Evolutionary conservation across 1,284 basidiomycete species (phyloP).

Genomic region (Ganoderma sp.): DNA sequence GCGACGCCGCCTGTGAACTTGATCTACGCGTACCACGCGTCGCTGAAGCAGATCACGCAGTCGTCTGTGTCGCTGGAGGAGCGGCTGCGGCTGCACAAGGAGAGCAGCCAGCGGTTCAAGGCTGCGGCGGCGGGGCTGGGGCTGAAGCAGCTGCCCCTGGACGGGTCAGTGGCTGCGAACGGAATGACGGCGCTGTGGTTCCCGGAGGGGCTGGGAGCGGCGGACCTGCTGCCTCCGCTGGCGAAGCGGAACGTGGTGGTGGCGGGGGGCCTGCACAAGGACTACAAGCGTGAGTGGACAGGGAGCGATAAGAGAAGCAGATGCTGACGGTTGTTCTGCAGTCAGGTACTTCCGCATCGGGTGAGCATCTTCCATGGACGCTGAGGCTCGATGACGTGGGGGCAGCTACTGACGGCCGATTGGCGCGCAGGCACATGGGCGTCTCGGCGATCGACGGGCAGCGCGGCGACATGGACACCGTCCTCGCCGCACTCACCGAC

Average conservation of each 20-base stretch:
- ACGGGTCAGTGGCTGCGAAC: conserved; percentile 77
- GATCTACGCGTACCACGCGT: conserved; percentile 87
- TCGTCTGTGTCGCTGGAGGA: conserved; percentile 72
- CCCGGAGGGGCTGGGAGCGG: conserved; percentile 76
- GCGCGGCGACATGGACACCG: conserved; percentile 79
- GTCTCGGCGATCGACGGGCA: conserved; percentile 73
- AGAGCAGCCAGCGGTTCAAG: conserved; percentile 79
- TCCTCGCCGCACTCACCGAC: conserved; percentile 73
- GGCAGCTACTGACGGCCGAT: neutral
- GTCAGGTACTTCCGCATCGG: conserved; percentile 85
- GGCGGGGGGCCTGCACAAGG: conserved; percentile 89
- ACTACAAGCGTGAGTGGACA: conserved; percentile 75
- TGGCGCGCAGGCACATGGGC: conserved; percentile 81
- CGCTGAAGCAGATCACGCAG: conserved; percentile 76
- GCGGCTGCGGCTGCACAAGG: conserved; percentile 80
- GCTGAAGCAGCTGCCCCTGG: conserved; percentile 73
- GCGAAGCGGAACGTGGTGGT: conserved; percentile 78
- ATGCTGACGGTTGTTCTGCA: conserved; percentile 36
- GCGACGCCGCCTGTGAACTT: conserved; percentile 96
- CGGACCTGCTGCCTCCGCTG: conserved; percentile 78
- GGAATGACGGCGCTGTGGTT: conserved; percentile 93
- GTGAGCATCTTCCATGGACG: conserved; percentile 43
- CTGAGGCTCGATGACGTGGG: neutral
- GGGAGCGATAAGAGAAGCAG: conserved; percentile 3
- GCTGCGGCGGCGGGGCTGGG: conserved; percentile 73